These are phyloP conservation scores for Coniella vitis DNA, from an alignment of 2,329 filamentous ascomycete species.

Conservation along the genomic window DNA sequence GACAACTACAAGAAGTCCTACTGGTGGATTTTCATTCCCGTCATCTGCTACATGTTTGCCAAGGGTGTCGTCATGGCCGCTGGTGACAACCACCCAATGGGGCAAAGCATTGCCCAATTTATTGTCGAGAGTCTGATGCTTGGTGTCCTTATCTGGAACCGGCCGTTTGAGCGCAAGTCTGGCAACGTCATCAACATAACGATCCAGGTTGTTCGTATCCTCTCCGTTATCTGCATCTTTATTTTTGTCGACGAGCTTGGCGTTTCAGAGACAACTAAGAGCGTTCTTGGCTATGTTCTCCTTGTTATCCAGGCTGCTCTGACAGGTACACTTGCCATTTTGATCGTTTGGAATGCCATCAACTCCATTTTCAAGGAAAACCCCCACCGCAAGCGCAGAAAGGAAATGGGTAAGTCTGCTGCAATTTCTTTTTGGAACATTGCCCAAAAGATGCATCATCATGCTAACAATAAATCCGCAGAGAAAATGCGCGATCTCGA, in stretches of 20 bases:
- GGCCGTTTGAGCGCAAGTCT: slow-evolving; percentile 80
- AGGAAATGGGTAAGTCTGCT: slow-evolving; percentile 70
- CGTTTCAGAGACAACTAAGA: slow-evolving; percentile 86
- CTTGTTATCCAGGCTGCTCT: slow-evolving; percentile 85
- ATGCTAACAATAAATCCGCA: slow-evolving; percentile 32
- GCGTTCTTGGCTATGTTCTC: slow-evolving; percentile 84
- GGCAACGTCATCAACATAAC: slow-evolving; percentile 89
- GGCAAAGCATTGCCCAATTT: slow-evolving; percentile 73
- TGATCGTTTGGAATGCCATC: slow-evolving; percentile 85
- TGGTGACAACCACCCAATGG: slow-evolving; percentile 76
- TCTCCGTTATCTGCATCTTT: slow-evolving; percentile 83
- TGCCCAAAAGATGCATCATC: slow-evolving; percentile 2
- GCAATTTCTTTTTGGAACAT: background rate
- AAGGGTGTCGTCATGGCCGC: slow-evolving; percentile 82
- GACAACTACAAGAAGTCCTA: slow-evolving; percentile 89
- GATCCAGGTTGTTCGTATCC: slow-evolving; percentile 81
- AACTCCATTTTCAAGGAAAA: slow-evolving; percentile 79
- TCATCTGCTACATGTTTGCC: slow-evolving; percentile 83
- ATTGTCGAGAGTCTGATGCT: slow-evolving; percentile 77
- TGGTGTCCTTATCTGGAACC: slow-evolving; percentile 69
- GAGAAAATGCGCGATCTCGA: slow-evolving; percentile 76
- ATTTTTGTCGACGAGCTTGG: slow-evolving; percentile 92
- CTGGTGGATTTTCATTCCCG: slow-evolving; percentile 95
- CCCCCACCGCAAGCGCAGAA: slow-evolving; percentile 80
- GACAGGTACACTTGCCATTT: slow-evolving; percentile 74